These are phyloP conservation scores for Candida easanensis DNA, from an alignment of 805 yeast species.

Conservation along the genomic window DNA sequence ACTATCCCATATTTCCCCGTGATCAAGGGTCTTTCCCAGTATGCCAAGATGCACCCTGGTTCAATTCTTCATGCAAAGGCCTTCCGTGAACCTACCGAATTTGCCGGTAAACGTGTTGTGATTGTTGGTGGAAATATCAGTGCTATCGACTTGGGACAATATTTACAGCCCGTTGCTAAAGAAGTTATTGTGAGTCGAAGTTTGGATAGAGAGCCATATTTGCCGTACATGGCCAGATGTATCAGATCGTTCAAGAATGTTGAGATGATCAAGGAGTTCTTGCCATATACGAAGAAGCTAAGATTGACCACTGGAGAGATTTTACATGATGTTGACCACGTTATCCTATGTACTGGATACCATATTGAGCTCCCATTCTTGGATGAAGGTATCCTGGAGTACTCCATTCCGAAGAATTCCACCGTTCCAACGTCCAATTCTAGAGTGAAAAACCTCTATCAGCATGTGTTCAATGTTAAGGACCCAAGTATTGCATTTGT, in stretches of 20 bases:
- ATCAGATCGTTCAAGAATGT: slow-evolving; percentile 26
- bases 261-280: slow-evolving; percentile 27
- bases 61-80: slow-evolving; percentile 50
- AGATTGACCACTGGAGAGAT: slow-evolving; percentile 33
- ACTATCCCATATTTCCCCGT: slow-evolving; percentile 54
- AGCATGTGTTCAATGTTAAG: slow-evolving; percentile 43
- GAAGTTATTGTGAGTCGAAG: slow-evolving; percentile 65
- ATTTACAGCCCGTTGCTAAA: slow-evolving; percentile 34
- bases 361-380: slow-evolving; percentile 40
- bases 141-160: slow-evolving; percentile 45
- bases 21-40: slow-evolving; percentile 45
- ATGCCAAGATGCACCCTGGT: slow-evolving; percentile 38
- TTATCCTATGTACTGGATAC: slow-evolving; percentile 44
- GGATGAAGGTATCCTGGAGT: slow-evolving; percentile 25
- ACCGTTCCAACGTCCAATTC: slow-evolving; percentile 25
- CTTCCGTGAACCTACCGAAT: slow-evolving; percentile 42
- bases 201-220: slow-evolving; percentile 58
- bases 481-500: slow-evolving; percentile 47
- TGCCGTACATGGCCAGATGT: slow-evolving; percentile 36
- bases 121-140: slow-evolving; percentile 44
- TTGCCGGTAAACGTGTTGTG: slow-evolving; percentile 37
- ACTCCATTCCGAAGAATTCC: slow-evolving; percentile 24
- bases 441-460: slow-evolving; percentile 40
- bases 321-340: slow-evolving; percentile 34
- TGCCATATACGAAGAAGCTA: slow-evolving; percentile 29